phyloP scores from a whole-genome alignment of 352 stramenopile genomes.

The Pythium myriotylum region DNA sequence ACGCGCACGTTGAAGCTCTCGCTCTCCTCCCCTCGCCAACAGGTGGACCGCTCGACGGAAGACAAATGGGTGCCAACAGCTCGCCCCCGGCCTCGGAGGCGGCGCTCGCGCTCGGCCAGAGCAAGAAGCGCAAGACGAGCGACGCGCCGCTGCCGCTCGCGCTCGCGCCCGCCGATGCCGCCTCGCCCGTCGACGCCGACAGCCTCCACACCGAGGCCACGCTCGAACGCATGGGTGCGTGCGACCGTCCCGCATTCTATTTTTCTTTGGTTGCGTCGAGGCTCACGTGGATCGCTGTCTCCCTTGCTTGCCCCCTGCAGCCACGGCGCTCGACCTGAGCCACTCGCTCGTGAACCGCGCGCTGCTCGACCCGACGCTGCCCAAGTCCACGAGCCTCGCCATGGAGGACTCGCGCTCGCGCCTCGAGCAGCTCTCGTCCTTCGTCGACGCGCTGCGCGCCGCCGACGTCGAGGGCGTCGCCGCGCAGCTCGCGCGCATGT shows the following conservation, averaged over 20 bases:
- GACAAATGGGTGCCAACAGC: conserved; percentile 31
- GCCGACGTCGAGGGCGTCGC: conserved; percentile 42
- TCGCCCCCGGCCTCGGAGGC: conserved; percentile 27
- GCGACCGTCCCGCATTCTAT: not conserved
- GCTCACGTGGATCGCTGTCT: conserved; percentile 10
- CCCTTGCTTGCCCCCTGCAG: conserved; percentile 30
- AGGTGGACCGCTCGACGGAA: conserved; percentile 17
- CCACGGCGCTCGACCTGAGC: conserved; percentile 54
- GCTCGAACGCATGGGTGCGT: conserved; percentile 57
- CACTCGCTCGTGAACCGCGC: conserved; percentile 60
- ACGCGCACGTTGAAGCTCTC: conserved; percentile 28
- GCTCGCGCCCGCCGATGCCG: conserved; percentile 7
- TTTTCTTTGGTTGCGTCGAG: conserved; percentile 4
- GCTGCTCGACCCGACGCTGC: conserved; percentile 50
- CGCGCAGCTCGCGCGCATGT: conserved; percentile 41
- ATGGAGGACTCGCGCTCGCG: conserved; percentile 48
- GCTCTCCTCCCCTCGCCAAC: conserved; percentile 20
- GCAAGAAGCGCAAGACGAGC: conserved; percentile 68
- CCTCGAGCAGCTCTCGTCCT: conserved; percentile 35
- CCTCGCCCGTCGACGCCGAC: conserved; percentile 8
- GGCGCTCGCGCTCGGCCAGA: conserved; percentile 17
- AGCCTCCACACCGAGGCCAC: conserved; percentile 24
- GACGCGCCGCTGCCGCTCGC: conserved; percentile 26
- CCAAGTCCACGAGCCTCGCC: conserved; percentile 51
- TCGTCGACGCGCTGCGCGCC: conserved; percentile 25